phyloP scores from a whole-genome alignment of 352 stramenopile genomes.

The Plasmopara halstedii region DNA sequence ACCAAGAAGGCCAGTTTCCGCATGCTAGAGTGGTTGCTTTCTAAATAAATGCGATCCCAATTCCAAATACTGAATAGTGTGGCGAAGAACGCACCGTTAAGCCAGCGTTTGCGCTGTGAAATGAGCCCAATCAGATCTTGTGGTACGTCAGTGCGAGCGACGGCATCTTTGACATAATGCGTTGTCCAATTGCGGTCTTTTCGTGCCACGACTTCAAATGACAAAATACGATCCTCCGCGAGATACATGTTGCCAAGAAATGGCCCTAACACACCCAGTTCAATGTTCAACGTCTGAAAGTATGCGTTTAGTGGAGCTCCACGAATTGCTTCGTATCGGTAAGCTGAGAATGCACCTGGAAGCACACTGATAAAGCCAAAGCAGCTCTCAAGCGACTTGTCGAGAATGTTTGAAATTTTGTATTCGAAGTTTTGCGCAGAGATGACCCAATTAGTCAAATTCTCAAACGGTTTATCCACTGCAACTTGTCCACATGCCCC shows the following conservation, averaged over 20 bases:
- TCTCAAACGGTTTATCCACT: conserved; percentile 74
- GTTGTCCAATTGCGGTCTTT: conserved; percentile 84
- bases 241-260: conserved; percentile 88
- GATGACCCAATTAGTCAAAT: conserved; percentile 84
- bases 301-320: conserved; percentile 72
- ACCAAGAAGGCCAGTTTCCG: conserved; percentile 64
- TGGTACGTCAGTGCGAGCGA: conserved; percentile 78
- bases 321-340: conserved; percentile 77
- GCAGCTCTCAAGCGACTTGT: conserved; percentile 81
- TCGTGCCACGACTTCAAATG: conserved; percentile 75
- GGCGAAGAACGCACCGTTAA: conserved; percentile 83
- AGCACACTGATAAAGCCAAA: conserved; percentile 86
- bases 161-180: conserved; percentile 80
- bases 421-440: conserved; percentile 87
- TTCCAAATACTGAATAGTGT: conserved; percentile 86
- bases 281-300: conserved; percentile 80
- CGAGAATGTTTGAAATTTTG: conserved; percentile 85
- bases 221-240: conserved; percentile 80
- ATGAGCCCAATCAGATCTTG: conserved; percentile 78
- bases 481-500: conserved; percentile 75
- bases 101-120: conserved; percentile 77
- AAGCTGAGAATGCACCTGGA: conserved; percentile 77
- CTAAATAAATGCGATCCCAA: conserved; percentile 75
- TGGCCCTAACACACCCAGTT: conserved; percentile 66
- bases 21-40: conserved; percentile 64